Percentiles rank a stretch among this genome's conserved stretches.
These are phyloP conservation scores for Cryphonectria radicalis DNA, from an alignment of 2,329 filamentous ascomycete genomes.

Conservation along the genomic window DNA sequence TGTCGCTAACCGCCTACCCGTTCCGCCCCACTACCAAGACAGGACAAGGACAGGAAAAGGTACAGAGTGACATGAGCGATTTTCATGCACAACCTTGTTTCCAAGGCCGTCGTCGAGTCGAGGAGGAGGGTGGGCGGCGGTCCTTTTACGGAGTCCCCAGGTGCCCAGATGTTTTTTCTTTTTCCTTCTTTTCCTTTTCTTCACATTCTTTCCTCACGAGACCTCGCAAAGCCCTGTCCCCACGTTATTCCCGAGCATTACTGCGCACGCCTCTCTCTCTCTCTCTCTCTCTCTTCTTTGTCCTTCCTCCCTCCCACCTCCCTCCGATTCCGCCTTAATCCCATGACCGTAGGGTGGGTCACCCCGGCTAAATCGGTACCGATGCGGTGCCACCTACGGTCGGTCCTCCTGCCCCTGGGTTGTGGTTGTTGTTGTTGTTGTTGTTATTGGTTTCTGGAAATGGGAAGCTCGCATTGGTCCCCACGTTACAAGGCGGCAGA, in stretches of 20 bases:
- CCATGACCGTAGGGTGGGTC: slow-evolving; percentile 16
- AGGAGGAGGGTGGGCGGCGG: background rate
- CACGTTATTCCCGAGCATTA: slow-evolving; percentile 15
- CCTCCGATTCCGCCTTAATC: background rate
- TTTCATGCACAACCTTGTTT: background rate
- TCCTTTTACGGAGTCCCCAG: slow-evolving; percentile 4
- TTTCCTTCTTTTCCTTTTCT: too few relatives aligned
- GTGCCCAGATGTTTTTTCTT: background rate
- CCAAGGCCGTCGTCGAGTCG: background rate
- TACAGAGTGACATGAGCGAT: slow-evolving; percentile 9
- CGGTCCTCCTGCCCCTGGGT: background rate
- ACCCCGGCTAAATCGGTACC: slow-evolving; percentile 22
- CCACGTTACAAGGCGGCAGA: background rate
- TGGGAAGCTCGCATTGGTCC: background rate
- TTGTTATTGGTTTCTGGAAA: background rate
- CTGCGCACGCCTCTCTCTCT: background rate
- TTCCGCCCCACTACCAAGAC: background rate
- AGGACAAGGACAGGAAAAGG: too few relatives aligned
- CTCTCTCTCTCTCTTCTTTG: background rate
- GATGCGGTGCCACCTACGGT: slow-evolving; percentile 5
- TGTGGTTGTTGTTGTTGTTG: background rate
- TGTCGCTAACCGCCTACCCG: background rate
- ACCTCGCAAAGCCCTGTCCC: background rate
- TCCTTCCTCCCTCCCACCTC: background rate
- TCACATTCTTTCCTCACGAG: background rate